A percentile compares a stretch with the other conserved stretches of the same genome.
Conservation (phyloP, 2,329 filamentous ascomycete genomes). For the Aspergillus melleus region DNA sequence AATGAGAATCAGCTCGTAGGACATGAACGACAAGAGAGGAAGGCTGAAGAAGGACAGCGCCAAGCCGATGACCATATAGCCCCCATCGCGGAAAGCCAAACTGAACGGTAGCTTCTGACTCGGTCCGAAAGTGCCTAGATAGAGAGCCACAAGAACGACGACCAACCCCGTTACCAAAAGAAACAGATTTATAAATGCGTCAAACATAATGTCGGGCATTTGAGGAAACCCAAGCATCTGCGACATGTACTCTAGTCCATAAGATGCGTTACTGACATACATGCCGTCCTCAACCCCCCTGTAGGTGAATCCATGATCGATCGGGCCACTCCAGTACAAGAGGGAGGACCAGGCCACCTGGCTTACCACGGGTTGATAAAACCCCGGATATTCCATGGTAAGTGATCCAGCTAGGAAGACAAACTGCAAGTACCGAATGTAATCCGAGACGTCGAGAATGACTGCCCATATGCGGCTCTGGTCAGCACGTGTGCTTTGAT, state of each 20-base stretch:
- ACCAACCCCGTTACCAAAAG: not conserved
- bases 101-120: not conserved
- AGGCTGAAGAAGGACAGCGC: not conserved
- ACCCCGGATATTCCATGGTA: constrained; percentile 8
- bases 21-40: constrained; percentile 1
- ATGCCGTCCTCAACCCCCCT: constrained; percentile 5
- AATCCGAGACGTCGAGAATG: not conserved
- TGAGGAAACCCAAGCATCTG: constrained; percentile 2
- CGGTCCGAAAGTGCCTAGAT: not conserved
- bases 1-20: constrained; percentile 5
- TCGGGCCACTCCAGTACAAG: constrained; percentile 3
- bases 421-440: constrained; percentile 9
- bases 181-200: constrained; percentile 4
- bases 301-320: constrained; percentile 5
- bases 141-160: not conserved
- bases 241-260: constrained; percentile 10
- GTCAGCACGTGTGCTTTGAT: not conserved
- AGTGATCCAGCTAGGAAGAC: constrained; percentile 9
- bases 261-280: constrained; percentile 10
- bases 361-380: constrained; percentile 9
- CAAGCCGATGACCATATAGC: not conserved
- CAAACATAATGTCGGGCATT: constrained; percentile 2
- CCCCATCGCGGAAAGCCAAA: not conserved
- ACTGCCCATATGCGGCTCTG: not conserved
- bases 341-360: constrained; percentile 8